A percentile compares a stretch with the other conserved stretches of the same genome.
Evolutionary conservation across 495 filamentous ascomycete genomes (phyloP).

Genomic region (Hypoxylon lienhwacheense): DNA sequence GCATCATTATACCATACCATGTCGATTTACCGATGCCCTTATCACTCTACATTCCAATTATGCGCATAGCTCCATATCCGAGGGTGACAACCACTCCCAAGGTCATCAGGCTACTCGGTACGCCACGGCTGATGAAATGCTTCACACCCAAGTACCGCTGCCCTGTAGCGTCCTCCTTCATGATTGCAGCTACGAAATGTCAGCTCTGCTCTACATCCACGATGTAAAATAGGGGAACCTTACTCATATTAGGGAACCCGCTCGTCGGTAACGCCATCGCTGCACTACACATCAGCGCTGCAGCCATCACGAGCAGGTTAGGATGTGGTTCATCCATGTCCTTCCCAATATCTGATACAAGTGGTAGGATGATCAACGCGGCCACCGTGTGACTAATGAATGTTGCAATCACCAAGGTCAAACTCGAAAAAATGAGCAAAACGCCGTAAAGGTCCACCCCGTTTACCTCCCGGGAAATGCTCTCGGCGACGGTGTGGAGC

Average conservation of each 20-base stretch:
- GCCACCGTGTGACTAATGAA: conserved; percentile 99
- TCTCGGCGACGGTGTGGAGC: conserved; percentile 80
- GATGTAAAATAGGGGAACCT: conserved; percentile 44
- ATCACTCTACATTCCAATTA: conserved; percentile 65
- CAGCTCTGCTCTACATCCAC: conserved; percentile 27
- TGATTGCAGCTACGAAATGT: conserved; percentile 76
- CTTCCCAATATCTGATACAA: conserved; percentile 82
- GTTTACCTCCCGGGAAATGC: conserved; percentile 72
- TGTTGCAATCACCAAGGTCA: conserved; percentile 93
- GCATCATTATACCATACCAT: too few species aligned
- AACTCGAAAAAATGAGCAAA: conserved; percentile 76
- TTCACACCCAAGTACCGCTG: conserved; percentile 89
- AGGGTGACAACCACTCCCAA: conserved; percentile 80
- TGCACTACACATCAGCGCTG: conserved; percentile 65
- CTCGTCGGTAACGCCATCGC: conserved; percentile 92
- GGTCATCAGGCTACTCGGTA: conserved; percentile 80
- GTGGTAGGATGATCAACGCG: conserved; percentile 88
- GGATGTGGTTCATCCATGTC: conserved; percentile 87
- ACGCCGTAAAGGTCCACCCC: conserved; percentile 84
- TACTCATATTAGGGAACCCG: conserved; percentile 99
- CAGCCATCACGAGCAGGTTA: conserved; percentile 88
- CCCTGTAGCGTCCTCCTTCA: conserved; percentile 95
- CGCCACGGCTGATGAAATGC: conserved; percentile 89
- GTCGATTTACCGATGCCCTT: too few species aligned
- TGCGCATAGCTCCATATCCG: conserved; percentile 85